These are phyloP conservation scores for Aspergillus puulaauensis DNA, from an alignment of 2,329 filamentous ascomycete genomes.

Conservation along the genomic window DNA sequence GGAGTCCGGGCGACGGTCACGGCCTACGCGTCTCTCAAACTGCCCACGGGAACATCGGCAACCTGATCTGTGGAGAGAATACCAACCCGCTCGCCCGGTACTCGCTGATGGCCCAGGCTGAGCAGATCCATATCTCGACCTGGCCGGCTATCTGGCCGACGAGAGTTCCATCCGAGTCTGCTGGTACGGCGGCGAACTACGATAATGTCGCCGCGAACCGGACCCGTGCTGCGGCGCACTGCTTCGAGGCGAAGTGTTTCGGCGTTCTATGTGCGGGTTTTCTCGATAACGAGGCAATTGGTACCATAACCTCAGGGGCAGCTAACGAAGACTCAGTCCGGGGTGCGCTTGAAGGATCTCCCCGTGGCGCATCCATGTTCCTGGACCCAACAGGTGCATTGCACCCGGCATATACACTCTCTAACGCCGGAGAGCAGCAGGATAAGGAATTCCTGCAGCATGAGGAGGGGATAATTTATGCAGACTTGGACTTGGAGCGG, in stretches of 20 bases:
- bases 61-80: conserved; percentile 57
- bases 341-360: not conserved
- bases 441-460: conserved; percentile 40
- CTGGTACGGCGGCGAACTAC: conserved; percentile 39
- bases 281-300: conserved; percentile 43
- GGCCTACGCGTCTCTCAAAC: conserved; percentile 43
- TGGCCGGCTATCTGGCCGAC: conserved; percentile 47
- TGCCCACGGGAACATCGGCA: conserved; percentile 1
- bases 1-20: conserved; percentile 53
- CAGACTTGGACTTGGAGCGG: conserved; percentile 50
- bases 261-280: conserved; percentile 51
- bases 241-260: conserved; percentile 60
- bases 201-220: conserved; percentile 56
- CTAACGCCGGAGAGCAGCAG: not conserved
- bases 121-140: conserved; percentile 56
- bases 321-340: not conserved
- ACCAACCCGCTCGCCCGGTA: conserved; percentile 58
- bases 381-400: not conserved
- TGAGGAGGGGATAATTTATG: conserved; percentile 53
- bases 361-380: not conserved
- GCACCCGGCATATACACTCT: not conserved
- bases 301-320: conserved; percentile 10
- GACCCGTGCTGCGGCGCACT: conserved; percentile 55
- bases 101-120: conserved; percentile 53
- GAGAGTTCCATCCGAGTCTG: not conserved